Evolutionary conservation across 202 grass and related monocot genomes (phyloP), one percentile per base, ranked within the genome.

Genomic region (Carex sylvatica): DNA sequence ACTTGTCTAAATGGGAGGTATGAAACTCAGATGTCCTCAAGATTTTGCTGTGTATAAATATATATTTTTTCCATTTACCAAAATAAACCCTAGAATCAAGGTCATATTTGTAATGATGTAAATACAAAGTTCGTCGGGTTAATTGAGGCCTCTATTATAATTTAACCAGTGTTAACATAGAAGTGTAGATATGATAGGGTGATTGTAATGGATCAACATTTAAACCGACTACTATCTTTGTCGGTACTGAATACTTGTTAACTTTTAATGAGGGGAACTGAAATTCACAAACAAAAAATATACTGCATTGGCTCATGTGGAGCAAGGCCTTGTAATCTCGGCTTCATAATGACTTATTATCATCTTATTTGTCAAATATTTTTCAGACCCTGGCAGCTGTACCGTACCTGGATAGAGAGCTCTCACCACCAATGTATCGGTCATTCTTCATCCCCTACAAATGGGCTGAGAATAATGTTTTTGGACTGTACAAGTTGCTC

Each of bases 1-100:
- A 95, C 44, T 65, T 95, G 23, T 89, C 84, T 69, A 93, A 82
- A 49, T 99, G 96, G 96, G 96, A 99, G 96, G 96, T 99, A 95
- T 13, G 52, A 28, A 77, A 56, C 14, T 73, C 42, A 52, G 44
- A 70, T 22, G 11, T 23, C 42, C 44, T 52, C 10, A 26, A 26
- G 3, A 26, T 73, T 13, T 51, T 7, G 2, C 51, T 51, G 9
- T 70, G 13, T 26, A 13, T 28, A 63, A 63, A 23, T 63, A 40
- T 70, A 19, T 42, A 70, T 47, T 51, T 51, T 51, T 72, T 73
- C 9, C 10, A 28, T 15, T 0, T 51, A 14, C 42, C 11, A 38
- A 73, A 77, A 77, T 77, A 35, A 35, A 58, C 52, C 44, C 15
- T 56, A 26, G 15, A 77, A 56, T 58, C 11, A 35, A 19, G 26